Conservation (phyloP, 352 stramenopile species). For the Globisporangium spiculum region DNA sequence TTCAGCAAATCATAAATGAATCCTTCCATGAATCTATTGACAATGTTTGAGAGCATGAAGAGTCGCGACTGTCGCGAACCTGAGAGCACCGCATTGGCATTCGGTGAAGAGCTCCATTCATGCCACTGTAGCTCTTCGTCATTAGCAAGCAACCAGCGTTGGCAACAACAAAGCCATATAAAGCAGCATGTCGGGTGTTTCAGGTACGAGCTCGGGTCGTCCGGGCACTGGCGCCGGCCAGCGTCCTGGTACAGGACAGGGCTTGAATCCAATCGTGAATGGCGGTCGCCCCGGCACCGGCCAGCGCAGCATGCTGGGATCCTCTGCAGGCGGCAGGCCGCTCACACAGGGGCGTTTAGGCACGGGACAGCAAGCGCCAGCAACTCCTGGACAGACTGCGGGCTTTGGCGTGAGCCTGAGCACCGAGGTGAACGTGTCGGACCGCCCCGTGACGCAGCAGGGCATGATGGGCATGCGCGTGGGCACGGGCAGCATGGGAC, state of each 20-base stretch:
- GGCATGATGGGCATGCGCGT: constrained; percentile 92
- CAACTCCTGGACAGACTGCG: constrained; percentile 63
- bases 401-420: constrained; percentile 82
- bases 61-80: neutral
- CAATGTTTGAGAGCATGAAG: neutral
- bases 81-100: neutral
- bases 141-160: neutral
- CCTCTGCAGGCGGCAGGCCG: constrained; percentile 45
- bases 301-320: constrained; percentile 45
- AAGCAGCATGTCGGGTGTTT: constrained; percentile 28
- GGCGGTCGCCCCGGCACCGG: constrained; percentile 48
- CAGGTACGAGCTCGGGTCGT: constrained; percentile 58
- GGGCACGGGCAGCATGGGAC: constrained; percentile 50
- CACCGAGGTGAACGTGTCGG: constrained; percentile 89
- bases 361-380: constrained; percentile 52
- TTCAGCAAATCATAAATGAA: neutral
- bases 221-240: constrained; percentile 42
- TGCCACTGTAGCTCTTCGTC: neutral
- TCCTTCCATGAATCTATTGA: neutral
- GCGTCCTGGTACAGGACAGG: constrained; percentile 59
- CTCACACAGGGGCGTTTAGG: constrained; percentile 49
- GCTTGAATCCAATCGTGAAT: constrained; percentile 52
- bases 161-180: neutral
- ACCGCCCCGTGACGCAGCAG: constrained; percentile 90
- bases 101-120: neutral